Percentiles rank a stretch among this genome's conserved stretches.
Evolutionary conservation across 768 basidiomycete genomes (phyloP).

Genomic region (Clathrus columnatus): DNA sequence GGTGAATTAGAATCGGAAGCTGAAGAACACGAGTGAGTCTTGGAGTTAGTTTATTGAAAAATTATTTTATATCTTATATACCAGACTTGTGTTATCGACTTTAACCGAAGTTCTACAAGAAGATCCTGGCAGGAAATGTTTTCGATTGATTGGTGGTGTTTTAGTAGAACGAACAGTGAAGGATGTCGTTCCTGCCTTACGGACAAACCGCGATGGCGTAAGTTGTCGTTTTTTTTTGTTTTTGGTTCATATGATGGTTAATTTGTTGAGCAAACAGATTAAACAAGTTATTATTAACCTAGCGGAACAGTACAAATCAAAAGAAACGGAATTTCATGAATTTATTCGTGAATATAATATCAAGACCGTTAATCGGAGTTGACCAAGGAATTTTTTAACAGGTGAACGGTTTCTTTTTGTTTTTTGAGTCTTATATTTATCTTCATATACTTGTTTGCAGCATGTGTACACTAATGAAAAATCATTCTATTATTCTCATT

Average conservation of each 20-base stretch:
- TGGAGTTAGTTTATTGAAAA: background rate
- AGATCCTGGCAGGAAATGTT: conserved; percentile 90
- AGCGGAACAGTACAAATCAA: conserved; percentile 80
- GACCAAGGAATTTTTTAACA: background rate
- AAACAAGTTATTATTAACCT: conserved; percentile 69
- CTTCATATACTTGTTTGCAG: too few species aligned
- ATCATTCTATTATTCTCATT: too few species aligned
- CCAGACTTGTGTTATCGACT: conserved; percentile 81
- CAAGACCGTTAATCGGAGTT: conserved; percentile 35
- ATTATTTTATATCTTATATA: conserved; percentile 1
- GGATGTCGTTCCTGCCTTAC: conserved; percentile 84
- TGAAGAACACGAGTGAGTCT: conserved; percentile 83
- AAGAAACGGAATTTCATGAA: conserved; percentile 73
- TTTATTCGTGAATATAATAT: conserved; percentile 76
- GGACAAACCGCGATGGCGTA: conserved; percentile 86
- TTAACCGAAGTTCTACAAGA: conserved; percentile 72
- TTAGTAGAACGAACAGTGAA: conserved; percentile 93
- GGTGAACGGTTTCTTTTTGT: background rate
- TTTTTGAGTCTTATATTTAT: too few species aligned
- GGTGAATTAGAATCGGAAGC: conserved; percentile 93
- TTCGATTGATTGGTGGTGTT: conserved; percentile 91
- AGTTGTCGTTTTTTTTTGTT: conserved; percentile 21
- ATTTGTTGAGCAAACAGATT: conserved; percentile 44
- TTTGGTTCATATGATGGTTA: conserved; percentile 4
- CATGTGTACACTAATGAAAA: too few species aligned